Base-by-base conservation (phyloP, 2,329 filamentous ascomycete species). In the Aureobasidium leucospermi region DNA sequence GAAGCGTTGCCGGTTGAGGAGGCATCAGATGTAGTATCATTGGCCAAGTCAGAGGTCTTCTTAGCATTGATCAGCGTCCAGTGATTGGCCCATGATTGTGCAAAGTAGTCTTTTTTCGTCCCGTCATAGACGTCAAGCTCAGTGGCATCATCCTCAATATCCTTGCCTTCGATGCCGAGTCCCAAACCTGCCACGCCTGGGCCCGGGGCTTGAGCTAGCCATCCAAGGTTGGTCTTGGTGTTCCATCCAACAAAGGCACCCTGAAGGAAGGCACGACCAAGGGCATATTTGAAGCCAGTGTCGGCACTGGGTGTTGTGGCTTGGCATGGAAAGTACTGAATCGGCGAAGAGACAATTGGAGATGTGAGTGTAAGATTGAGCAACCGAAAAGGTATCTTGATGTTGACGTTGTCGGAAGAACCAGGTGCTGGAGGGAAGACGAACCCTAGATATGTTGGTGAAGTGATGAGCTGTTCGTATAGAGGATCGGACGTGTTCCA, bases 211-310 rank as follows among this genome's bases (percentile, higher is more conserved):
- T 77, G 74, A 9, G 70, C 75, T 6, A 78, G 65, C 68, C 72
- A 77, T 66, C 69, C 70, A n/a, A 64, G 68, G 10, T 31, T 13
- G 28, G 38, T 23, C 19, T 68, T 67, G 70, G 72, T 76, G 61
- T 77, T 75, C 7, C 71, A 73, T 4, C 72, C 76, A 0, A 79
- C 59, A 46, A 79, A 79, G 2, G 77, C 75, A 28, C 78, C 77
- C 62, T 80, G 78, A 1, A 79, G 66, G 60, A 79, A 79, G 1
- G 75, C 74, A 16, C 76, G 71, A 0, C 78, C 78, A 1, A 79
- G 71, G 1, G 66, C 67, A 60, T 73, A 74, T 6, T 42, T 23
- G 8, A 23, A 7, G 0, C 61, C 53, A 2, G 67, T 67, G 0
- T 70, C 66, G 4, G 5, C 10, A 16, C 9, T 23, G 16, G 47